Base-by-base conservation (phyloP, 768 basidiomycete genomes). In the Mycena galericulata region DNA sequence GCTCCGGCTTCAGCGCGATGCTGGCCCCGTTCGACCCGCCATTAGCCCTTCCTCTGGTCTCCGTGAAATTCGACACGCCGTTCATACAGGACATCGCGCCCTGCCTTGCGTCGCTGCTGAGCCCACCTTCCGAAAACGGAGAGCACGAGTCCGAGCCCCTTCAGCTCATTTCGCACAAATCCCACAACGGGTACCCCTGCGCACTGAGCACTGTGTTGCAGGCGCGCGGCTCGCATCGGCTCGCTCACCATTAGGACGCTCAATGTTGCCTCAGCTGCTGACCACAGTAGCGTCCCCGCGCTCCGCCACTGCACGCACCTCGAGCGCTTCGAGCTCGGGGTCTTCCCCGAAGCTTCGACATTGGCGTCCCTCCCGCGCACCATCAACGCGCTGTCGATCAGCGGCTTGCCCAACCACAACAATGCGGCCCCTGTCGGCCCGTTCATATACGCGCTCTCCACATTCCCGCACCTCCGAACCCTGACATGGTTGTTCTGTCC, bases 321-420 rank as follows among this genome's bases (percentile, higher is more conserved):
- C 47, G 66, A 72, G 45, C 70, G 67, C 6, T 59, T 71, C 59
- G 70, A 68, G 50, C 18, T 61, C 9, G 53, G 58, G 8, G 30
- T 51, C 24, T 68, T 68, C 41, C 67, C 70, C 9, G 47, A 56
- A 27, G 22, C 7, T 8, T 30, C 41, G 36, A 64, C 29, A 17
- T 41, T 72, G 12, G 53, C 55, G 4, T 14, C 18, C n/a, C 50
- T 72, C 40, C 70, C 70, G 29, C 55, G 46, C 29, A 50, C 47
- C 2, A 65, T 72, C 53, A 45, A 20, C 20, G 32, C 66, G 1
- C 70, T 71, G 29, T 53, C 54, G 2, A 41, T 68, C 34, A 4
- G 34, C 26, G 70, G 58, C 8, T 6, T 8, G 4, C 59, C 49
- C 7, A 56, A 26, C 32, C 17, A 6, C n/a, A 7, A 24, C 38